Base-by-base conservation (phyloP, 176 grass and related monocot genomes). In the Oropetium thomaeum region DNA sequence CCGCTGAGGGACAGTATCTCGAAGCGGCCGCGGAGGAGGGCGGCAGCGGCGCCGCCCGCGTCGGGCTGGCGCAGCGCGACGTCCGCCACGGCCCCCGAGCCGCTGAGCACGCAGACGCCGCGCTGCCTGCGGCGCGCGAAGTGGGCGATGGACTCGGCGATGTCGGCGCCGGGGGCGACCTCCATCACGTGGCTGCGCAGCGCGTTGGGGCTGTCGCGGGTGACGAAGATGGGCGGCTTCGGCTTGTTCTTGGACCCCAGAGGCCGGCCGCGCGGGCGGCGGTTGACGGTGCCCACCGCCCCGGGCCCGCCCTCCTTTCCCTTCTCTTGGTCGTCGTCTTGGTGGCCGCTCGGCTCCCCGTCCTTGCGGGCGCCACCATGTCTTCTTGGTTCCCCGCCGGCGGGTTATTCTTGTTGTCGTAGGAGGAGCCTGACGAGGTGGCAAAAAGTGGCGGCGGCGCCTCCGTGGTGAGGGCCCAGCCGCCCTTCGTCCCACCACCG, bases 191-290 rank as follows among this genome's bases (percentile, higher is more conserved):
- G 87, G 78, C 73, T 90, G 67, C 73, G 87, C 25, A 90, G 72
- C 58, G 87, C 87, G 79, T 82, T 90, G 39, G 87, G 83, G 79
- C 83, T 90, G 78, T 90, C 87, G 8, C 83, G 79, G 17, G 87
- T 74, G 25, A 90, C 10, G 67, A 86, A 85, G 73, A 90, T 82
- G 57, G 87, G 87, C 7, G 82, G 87, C 83, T 85, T 90, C 10
- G 87, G 87, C 68, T 90, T 86, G 83, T 90, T 90, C 79, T 90
- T 90, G 14, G 87, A 90, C 4, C 87, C 87, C 16, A 67, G 45
- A 0, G 87, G 87, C 2, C 87, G 77, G 3, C 87, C 87, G 20
- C 87, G 87, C 3, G 82, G 87, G 32, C 87, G 87, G 12, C 77
- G 82, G 57, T 53, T 81, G 5, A 6, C 73, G 30, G 20, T 37